Conservation (phyloP, 129 eudicot genomes). For the Tanacetum coccineum region DNA sequence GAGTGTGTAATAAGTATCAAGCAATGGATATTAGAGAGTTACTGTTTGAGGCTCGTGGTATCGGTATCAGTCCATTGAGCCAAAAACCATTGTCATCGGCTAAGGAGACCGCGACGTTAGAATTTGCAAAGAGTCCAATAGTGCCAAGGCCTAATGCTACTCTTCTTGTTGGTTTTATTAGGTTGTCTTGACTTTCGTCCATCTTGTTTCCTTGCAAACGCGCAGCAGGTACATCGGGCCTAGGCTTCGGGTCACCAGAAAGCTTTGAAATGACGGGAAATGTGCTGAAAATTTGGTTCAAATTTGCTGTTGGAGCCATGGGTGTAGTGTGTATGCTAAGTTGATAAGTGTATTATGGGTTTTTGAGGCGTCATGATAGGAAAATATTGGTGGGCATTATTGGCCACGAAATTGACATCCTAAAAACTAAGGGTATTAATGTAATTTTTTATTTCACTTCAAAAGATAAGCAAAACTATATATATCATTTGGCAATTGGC, state of each 20-base stretch:
- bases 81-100: slow-evolving; percentile 78
- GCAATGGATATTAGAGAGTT: slow-evolving; percentile 18
- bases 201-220: slow-evolving; percentile 30
- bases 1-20: neutral
- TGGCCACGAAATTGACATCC: slow-evolving; percentile 67
- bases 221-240: slow-evolving; percentile 11
- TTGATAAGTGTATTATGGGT: slow-evolving; percentile 21
- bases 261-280: slow-evolving; percentile 48
- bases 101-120: slow-evolving; percentile 35
- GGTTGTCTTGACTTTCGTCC: slow-evolving; percentile 34
- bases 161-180: slow-evolving; percentile 52
- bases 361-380: slow-evolving; percentile 19
- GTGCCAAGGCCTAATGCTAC: slow-evolving; percentile 67
- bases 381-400: slow-evolving; percentile 22
- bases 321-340: slow-evolving; percentile 7
- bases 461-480: too few relatives aligned
- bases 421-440: slow-evolving; percentile 13
- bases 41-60: slow-evolving; percentile 53
- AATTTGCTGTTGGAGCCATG: slow-evolving; percentile 52
- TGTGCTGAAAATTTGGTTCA: slow-evolving; percentile 42
- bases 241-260: slow-evolving; percentile 15
- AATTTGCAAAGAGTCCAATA: slow-evolving; percentile 46
- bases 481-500: too few relatives aligned
- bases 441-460: slow-evolving; percentile 21
- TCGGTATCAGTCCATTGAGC: slow-evolving; percentile 57